Conservation (phyloP, 2,329 filamentous ascomycete genomes). For the Clarireedia homoeocarpa region DNA sequence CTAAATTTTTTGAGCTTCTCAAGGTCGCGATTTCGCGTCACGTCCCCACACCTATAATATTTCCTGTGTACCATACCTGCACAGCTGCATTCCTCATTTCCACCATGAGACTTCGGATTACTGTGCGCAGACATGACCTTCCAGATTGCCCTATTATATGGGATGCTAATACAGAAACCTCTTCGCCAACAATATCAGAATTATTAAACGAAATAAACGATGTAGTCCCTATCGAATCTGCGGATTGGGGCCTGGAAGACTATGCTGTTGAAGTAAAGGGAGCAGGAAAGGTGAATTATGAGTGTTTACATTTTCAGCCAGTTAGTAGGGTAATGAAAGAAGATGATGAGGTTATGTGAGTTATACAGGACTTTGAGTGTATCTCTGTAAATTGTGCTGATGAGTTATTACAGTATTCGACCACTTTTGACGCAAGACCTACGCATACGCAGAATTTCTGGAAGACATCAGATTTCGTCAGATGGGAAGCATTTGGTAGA, state of each 20-base stretch:
- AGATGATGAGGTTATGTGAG: constrained; percentile 76
- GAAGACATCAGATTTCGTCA: constrained; percentile 70
- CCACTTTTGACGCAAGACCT: constrained; percentile 70
- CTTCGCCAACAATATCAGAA: constrained; percentile 58
- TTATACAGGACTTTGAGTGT: constrained; percentile 15
- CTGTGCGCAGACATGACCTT: constrained; percentile 64
- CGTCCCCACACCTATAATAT: constrained; percentile 1
- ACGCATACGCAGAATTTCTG: constrained; percentile 61
- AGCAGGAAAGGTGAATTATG: constrained; percentile 54
- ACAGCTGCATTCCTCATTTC: constrained; percentile 7
- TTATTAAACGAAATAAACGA: constrained; percentile 74
- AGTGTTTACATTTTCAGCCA: constrained; percentile 79
- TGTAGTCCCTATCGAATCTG: constrained; percentile 69
- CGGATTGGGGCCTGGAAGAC: constrained; percentile 80
- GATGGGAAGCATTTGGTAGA: constrained; percentile 79
- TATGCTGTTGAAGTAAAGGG: constrained; percentile 71
- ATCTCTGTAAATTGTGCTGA: constrained; percentile 6
- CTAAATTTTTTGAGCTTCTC: background rate
- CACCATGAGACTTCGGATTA: constrained; percentile 63
- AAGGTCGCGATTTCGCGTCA: background rate
- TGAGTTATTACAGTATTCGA: constrained; percentile 52
- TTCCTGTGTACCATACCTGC: background rate
- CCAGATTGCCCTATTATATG: constrained; percentile 68
- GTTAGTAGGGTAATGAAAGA: constrained; percentile 65
- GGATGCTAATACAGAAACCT: constrained; percentile 45